Evolutionary conservation across 768 basidiomycete genomes (phyloP), one percentile per base, ranked within the genome.

Genomic region (Lentinula detonsa): DNA sequence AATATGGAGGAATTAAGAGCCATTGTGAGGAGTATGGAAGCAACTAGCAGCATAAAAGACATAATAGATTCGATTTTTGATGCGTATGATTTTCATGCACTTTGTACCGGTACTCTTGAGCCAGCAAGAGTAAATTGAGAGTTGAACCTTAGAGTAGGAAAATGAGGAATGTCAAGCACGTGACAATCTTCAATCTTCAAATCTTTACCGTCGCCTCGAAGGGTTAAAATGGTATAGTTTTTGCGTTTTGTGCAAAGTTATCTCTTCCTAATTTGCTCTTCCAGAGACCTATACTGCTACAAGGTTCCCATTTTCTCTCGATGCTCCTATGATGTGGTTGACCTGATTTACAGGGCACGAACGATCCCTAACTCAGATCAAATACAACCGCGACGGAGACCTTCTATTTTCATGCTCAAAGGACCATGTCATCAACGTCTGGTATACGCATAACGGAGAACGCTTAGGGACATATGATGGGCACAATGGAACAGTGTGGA

Each of bases 361-460:
- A 79, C 93, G 96, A 70, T 91, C 96, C 55, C 79, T 98, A 69
- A 98, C 95, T 7, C 94, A 98, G 77, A 91, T 98, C 83, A 94
- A 93, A 78, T 98, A 93, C 82, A 99, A 98, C 77, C 74, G 80
- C 57, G 97, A 98, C 70, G 97, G 97, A 65, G 97, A 98, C 75
- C 81, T 99, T 15, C 81, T 99, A 55, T 97, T 99, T 75, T 88
- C 94, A 23, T 93, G 90, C 70, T 94, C 93, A 67, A 99, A 99
- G 81, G 97, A 99, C 73, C 84, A 90, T 68, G 73, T 92, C 66
- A 91, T 98, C 73, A 98, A 97, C 71, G 95, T 93, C 55, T 98
- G 96, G 96, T 97, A 84, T 73, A 88, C 95, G 11, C 93, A 96
- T 68, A 99, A 99, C 68, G 97, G 97, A 55, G 97, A 98, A 79